Conservation (phyloP, 768 basidiomycete species). For the Auricularia sp. region DNA sequence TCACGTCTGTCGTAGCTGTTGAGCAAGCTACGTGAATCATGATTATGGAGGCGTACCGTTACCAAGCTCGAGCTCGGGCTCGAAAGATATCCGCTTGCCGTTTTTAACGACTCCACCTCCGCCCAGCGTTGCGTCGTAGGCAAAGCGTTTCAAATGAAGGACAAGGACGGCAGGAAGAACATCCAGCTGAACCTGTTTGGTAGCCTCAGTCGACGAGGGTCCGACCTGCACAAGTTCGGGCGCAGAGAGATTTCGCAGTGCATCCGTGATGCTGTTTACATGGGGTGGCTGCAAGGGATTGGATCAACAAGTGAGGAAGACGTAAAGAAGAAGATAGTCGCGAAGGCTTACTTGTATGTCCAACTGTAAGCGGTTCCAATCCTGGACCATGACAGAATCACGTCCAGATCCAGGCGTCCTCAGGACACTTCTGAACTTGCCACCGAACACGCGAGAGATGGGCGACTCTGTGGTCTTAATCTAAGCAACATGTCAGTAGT, state of each 20-base stretch:
- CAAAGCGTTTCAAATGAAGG: constrained; percentile 84
- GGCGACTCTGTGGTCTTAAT: constrained; percentile 75
- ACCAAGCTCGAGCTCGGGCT: constrained; percentile 67
- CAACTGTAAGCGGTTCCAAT: constrained; percentile 79
- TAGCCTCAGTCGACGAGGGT: constrained; percentile 53
- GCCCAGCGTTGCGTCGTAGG: constrained; percentile 59
- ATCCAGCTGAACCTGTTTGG: constrained; percentile 67
- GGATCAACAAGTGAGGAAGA: neutral
- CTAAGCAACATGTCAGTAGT: constrained; percentile 26
- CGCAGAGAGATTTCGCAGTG: constrained; percentile 63
- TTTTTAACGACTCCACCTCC: constrained; percentile 74
- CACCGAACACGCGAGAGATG: constrained; percentile 87
- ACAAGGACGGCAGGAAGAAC: constrained; percentile 75
- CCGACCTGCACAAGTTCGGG: constrained; percentile 75
- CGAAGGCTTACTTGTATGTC: constrained; percentile 65
- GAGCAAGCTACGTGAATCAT: neutral
- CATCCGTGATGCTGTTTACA: constrained; percentile 73
- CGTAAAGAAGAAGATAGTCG: neutral
- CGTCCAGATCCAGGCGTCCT: constrained; percentile 63
- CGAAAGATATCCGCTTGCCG: constrained; percentile 70
- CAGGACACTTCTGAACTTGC: constrained; percentile 79
- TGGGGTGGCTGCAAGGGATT: constrained; percentile 45
- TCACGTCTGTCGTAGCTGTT: constrained; percentile 36
- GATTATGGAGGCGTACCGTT: constrained; percentile 35
- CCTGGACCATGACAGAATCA: constrained; percentile 83